A percentile compares a stretch with the other conserved stretches of the same genome.
Conservation (phyloP, 2,329 filamentous ascomycete species). For the Lecanicillium sp. region DNA sequence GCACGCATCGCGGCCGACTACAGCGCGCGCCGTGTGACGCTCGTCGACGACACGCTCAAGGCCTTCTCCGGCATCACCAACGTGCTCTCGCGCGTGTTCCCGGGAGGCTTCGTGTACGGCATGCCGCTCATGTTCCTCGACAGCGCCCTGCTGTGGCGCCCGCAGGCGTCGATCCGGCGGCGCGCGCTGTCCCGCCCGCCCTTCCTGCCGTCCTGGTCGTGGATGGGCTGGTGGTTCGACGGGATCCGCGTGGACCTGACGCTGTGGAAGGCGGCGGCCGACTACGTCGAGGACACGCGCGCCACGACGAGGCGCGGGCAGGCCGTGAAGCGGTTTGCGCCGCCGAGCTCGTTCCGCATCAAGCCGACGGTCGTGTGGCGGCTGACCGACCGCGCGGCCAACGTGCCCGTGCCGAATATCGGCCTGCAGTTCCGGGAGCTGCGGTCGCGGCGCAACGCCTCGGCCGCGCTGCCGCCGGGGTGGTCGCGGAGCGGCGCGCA, state of each 20-base stretch:
- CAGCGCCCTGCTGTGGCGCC: constrained; percentile 39
- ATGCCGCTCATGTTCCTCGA: constrained; percentile 43
- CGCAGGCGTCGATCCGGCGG: constrained; percentile 36
- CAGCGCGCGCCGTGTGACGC: constrained; percentile 32
- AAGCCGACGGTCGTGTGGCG: constrained; percentile 32
- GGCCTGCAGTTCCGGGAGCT: constrained; percentile 36
- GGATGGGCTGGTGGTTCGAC: constrained; percentile 44
- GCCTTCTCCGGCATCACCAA: constrained; percentile 39
- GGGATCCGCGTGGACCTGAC: constrained; percentile 36
- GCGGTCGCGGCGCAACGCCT: constrained; percentile 27
- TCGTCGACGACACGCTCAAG: constrained; percentile 36
- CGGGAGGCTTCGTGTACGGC: constrained; percentile 38
- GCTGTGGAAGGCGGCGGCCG: constrained; percentile 37
- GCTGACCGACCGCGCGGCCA: constrained; percentile 33
- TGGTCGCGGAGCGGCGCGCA: constrained; percentile 32
- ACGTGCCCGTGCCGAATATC: constrained; percentile 29
- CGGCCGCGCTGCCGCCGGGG: constrained; percentile 30
- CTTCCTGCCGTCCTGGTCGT: constrained; percentile 40
- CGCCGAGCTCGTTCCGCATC: constrained; percentile 33
- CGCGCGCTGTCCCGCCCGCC: constrained; percentile 30
- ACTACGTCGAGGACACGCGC: constrained; percentile 36
- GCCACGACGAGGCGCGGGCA: constrained; percentile 25
- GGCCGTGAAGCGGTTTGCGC: constrained; percentile 29
- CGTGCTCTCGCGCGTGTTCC: constrained; percentile 35
- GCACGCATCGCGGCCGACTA: constrained; percentile 39